These are phyloP conservation scores for Hanseniaspora meyeri DNA, from an alignment of 805 yeast species.

Conservation along the genomic window DNA sequence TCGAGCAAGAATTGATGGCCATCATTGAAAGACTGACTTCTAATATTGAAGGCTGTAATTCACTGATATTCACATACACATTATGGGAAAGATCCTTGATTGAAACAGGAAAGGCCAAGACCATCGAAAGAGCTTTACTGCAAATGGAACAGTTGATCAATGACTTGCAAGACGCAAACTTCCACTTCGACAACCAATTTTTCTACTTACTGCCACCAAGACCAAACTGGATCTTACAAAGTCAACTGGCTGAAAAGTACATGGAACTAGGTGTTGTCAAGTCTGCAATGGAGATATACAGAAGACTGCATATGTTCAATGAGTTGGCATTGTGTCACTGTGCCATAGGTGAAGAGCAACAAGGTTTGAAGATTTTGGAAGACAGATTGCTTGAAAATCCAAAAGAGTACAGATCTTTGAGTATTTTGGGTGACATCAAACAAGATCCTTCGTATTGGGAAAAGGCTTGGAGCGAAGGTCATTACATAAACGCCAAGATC, in stretches of 20 bases:
- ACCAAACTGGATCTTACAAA: slow-evolving; percentile 79
- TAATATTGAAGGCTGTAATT: slow-evolving; percentile 37
- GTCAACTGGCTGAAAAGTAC: slow-evolving; percentile 69
- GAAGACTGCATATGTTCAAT: slow-evolving; percentile 57
- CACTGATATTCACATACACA: slow-evolving; percentile 69
- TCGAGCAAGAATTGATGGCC: slow-evolving; percentile 74
- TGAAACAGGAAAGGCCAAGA: slow-evolving; percentile 68
- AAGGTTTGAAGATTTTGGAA: slow-evolving; percentile 50
- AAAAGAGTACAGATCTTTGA: slow-evolving; percentile 68
- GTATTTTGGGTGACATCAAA: slow-evolving; percentile 75
- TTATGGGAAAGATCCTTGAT: slow-evolving; percentile 81
- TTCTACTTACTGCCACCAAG: slow-evolving; percentile 63
- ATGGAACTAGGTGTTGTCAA: slow-evolving; percentile 73
- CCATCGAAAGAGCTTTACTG: slow-evolving; percentile 84
- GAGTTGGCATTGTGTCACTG: slow-evolving; percentile 89
- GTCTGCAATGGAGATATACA: slow-evolving; percentile 82
- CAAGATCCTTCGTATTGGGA: slow-evolving; percentile 68
- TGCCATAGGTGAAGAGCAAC: slow-evolving; percentile 58
- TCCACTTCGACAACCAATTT: slow-evolving; percentile 43
- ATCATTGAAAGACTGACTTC: slow-evolving; percentile 59
- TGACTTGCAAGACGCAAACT: slow-evolving; percentile 52
- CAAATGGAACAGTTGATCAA: slow-evolving; percentile 89
- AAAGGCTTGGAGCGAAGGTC: slow-evolving; percentile 76
- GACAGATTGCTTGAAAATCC: slow-evolving; percentile 46
- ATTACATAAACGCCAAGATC: slow-evolving; percentile 73